Evolutionary conservation across 129 eudicot species (phyloP), one percentile per base, ranked within the genome.

Genomic region (Erigeron canadensis): DNA sequence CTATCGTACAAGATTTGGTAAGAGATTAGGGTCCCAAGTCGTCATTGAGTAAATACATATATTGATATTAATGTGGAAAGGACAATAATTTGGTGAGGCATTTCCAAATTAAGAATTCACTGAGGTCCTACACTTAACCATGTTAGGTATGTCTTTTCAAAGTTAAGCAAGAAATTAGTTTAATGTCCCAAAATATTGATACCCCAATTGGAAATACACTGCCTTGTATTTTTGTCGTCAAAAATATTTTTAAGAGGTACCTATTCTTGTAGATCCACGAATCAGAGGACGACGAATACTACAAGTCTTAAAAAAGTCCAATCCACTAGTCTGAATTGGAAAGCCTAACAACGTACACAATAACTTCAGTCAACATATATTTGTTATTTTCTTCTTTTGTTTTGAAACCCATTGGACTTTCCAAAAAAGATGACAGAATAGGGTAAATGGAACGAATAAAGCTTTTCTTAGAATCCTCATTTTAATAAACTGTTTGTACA

Each of bases 131-230:
- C 81, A 46, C 48, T 10, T 77, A 47, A 28, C 81, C 71, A 69
- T 77, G 81, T 69, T 77, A 77, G 81, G 81, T 69, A 69, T 77
- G 55, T 69, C 81, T 77, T 59, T 15, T 60, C 65, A 69, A 19
- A 47, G 81, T 77, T 69, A 69, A 28, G 70, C 81, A 60, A 60
- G 70, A 69, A 77, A 69, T 51, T 37, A 38, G 10, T 51, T 37
- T 50, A 13, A 47, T n/a, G 19, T 34, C 16, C 63, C 28, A 69
- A 50, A 46, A 68, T 11, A 39, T 63, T 62, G 45, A 47, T n/a
- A n/a, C n/a, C n/a, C n/a, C n/a, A n/a, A n/a, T n/a, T n/a, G n/a
- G n/a, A n/a, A n/a, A n/a, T n/a, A n/a, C n/a, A n/a, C n/a, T n/a
- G n/a, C n/a, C n/a, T n/a, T n/a, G n/a, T n/a, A n/a, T n/a, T n/a